Percentiles rank a stretch among this genome's conserved stretches.
Evolutionary conservation across 441 rosid species (phyloP).

Genomic region (Daphne laureola): DNA sequence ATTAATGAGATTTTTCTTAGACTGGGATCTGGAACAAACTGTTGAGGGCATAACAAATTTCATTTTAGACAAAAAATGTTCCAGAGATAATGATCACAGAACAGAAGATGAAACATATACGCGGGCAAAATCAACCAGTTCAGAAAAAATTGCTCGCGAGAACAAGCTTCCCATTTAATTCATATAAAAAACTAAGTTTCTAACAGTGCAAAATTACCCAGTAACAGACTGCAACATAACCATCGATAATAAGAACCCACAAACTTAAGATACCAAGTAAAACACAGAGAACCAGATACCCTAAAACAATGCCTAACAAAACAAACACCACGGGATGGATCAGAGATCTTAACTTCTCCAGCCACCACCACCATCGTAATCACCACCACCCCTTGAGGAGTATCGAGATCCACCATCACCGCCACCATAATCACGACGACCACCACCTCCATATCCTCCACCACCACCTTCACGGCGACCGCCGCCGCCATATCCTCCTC

Average conservation of each 20-base stretch:
- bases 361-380: slow-evolving; percentile 19
- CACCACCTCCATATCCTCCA: not conserved
- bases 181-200: too few species aligned
- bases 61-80: too few species aligned
- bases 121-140: too few species aligned
- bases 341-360: slow-evolving; percentile 32
- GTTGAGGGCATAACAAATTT: too few species aligned
- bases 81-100: too few species aligned
- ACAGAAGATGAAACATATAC: too few species aligned
- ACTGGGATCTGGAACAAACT: too few species aligned
- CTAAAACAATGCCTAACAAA: not conserved
- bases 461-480: too few species aligned
- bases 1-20: too few species aligned
- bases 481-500: too few species aligned
- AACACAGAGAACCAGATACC: not conserved
- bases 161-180: too few species aligned
- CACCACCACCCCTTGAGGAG: not conserved
- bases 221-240: not conserved
- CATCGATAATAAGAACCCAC: not conserved
- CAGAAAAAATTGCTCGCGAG: too few species aligned
- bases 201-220: not conserved
- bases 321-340: not conserved
- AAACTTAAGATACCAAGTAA: not conserved
- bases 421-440: slow-evolving; percentile 20
- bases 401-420: not conserved